Base-by-base conservation (phyloP, 805 yeast species). In the Priceomyces carsonii region DNA sequence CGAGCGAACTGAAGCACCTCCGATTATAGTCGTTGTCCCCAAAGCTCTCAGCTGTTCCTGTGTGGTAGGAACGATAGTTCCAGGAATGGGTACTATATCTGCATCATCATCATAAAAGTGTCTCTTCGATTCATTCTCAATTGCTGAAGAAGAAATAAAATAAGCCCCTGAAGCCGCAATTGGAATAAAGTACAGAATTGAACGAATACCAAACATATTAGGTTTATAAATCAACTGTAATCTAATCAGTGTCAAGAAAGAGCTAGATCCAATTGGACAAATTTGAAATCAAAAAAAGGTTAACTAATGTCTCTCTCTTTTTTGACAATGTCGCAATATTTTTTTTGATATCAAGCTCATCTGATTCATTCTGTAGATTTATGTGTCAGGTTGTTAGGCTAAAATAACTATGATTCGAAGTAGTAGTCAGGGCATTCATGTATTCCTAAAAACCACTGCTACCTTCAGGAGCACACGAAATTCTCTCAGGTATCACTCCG, bases 1-100 rank as follows among this genome's bases (percentile, higher is more conserved):
- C 2, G 83, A 70, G 32, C 81, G 73, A 26, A 80, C 72, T 0
- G 80, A 67, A 15, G 75, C 70, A 9, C 85, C 86, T 45, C 75
- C 74, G 32, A 79, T 68, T 15, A 74, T 50, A 36, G 65, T 55
- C 47, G 69, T 69, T 26, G 76, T 69, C 7, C 77, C 79, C 42
- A 75, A 52, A 0, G 65, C 42, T 36, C 69, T 66, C 8, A 69
- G 45, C 43, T 75, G 70, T 9, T 67, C 40, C 6, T 61, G 65
- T 2, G 71, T 45, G 9, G 75, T 72, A 17, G 76, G 66, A 6
- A 62, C 57, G 1, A 63, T 55, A 0, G 79, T 71, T 3, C 81
- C 80, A 18, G 81, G 80, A 13, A 73, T 52, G 2, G 79, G 77
- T 2, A 63, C 63, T 13, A 68, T 63, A 7, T 58, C 47, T 18